Evolutionary conservation across 371 early-diverging fungal genomes (phyloP).

Genomic region (Circinella minor): DNA sequence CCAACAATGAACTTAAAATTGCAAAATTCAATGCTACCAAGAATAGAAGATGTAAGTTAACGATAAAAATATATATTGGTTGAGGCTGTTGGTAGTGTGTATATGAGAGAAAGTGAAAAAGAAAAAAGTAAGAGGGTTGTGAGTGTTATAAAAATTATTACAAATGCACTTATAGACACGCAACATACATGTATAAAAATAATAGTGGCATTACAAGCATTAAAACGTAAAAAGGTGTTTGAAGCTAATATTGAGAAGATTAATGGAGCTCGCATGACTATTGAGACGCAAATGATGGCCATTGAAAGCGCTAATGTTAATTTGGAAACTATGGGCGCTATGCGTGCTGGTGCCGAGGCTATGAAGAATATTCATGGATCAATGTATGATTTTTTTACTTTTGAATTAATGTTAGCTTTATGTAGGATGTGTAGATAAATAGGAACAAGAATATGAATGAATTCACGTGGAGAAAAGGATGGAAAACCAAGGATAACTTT

Average conservation of each 20-base stretch:
- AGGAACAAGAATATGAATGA: background rate
- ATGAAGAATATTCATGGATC: slow-evolving; percentile 94
- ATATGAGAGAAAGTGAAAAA: too few species aligned
- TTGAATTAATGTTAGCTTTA: too few species aligned
- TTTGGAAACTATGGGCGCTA: slow-evolving; percentile 94
- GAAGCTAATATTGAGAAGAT: slow-evolving; percentile 90
- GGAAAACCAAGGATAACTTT: background rate
- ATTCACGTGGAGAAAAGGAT: too few species aligned
- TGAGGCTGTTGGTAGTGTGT: too few species aligned
- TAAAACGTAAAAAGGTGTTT: slow-evolving; percentile 92
- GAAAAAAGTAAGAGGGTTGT: too few species aligned
- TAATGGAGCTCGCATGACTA: slow-evolving; percentile 86
- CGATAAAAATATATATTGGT: background rate
- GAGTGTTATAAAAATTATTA: too few species aligned
- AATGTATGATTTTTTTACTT: slow-evolving; percentile 64
- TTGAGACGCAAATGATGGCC: slow-evolving; percentile 95
- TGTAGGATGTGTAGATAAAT: too few species aligned
- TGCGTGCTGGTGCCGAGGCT: slow-evolving; percentile 93
- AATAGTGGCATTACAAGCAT: slow-evolving; percentile 88
- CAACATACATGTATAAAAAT: background rate
- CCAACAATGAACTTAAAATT: slow-evolving; percentile 85
- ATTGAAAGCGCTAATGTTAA: slow-evolving; percentile 97
- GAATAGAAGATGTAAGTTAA: slow-evolving; percentile 83
- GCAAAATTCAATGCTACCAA: slow-evolving; percentile 93
- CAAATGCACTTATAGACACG: too few species aligned